phyloP scores from a whole-genome alignment of 176 grass and related monocot species.

The Musa itinerans region DNA sequence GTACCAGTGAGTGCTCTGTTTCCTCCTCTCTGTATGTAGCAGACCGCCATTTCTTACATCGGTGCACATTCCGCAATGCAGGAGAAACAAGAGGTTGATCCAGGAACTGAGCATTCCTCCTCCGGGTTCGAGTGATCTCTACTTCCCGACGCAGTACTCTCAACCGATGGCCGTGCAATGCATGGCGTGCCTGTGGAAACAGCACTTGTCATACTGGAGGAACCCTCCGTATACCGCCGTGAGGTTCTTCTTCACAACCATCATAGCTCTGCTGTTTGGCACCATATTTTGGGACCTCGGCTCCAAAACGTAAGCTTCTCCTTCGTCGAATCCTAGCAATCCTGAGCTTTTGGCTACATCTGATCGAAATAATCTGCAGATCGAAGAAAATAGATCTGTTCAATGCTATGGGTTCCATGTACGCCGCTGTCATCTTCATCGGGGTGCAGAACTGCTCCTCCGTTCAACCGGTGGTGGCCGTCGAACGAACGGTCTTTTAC shows the following conservation, averaged over 20 bases:
- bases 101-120: conserved; percentile 46
- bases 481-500: conserved; percentile 83
- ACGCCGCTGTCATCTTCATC: conserved; percentile 70
- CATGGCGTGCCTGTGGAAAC: conserved; percentile 81
- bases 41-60: not conserved
- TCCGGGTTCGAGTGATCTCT: conserved; percentile 50
- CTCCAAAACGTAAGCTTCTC: conserved; percentile 37
- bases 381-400: conserved; percentile 49
- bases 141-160: conserved; percentile 58
- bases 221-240: conserved; percentile 74
- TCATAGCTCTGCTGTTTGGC: conserved; percentile 58
- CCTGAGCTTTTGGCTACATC: not conserved
- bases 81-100: conserved; percentile 72
- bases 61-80: conserved; percentile 23
- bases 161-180: conserved; percentile 52
- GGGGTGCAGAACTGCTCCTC: conserved; percentile 61
- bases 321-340: not conserved
- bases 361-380: conserved; percentile 23
- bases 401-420: conserved; percentile 85
- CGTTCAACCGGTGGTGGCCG: conserved; percentile 74
- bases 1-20: conserved; percentile 41
- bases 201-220: conserved; percentile 67
- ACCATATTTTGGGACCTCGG: conserved; percentile 80
- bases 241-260: conserved; percentile 48
- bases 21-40: not conserved